A percentile compares a stretch with the other conserved stretches of the same genome.
These are phyloP conservation scores for Phaeodactylum tricornutum DNA, from an alignment of 108 stramenopile species.

Conservation along the genomic window DNA sequence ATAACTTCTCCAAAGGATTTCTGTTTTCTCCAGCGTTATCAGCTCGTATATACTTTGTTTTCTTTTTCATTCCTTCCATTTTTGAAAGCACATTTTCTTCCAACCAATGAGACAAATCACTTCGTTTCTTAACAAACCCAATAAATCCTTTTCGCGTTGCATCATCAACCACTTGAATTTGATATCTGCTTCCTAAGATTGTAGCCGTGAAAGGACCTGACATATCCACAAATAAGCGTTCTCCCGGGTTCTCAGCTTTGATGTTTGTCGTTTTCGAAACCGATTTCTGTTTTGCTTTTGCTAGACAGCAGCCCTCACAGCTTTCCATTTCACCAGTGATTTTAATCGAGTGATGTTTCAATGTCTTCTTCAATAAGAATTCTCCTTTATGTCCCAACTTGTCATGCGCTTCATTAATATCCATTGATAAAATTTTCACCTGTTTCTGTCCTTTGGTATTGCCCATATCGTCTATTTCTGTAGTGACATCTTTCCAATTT, in stretches of 20 bases:
- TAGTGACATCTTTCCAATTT: too few relatives aligned
- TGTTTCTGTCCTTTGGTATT: too few relatives aligned
- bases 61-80: too few relatives aligned
- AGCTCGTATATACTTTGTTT: slow-evolving; percentile 1
- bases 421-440: too few relatives aligned
- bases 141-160: neutral
- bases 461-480: too few relatives aligned
- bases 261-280: neutral
- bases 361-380: too few relatives aligned
- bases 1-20: neutral
- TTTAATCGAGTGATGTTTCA: too few relatives aligned
- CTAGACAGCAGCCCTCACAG: slow-evolving; percentile 1
- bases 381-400: too few relatives aligned
- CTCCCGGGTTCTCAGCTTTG: slow-evolving; percentile 1
- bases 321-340: slow-evolving; percentile 1
- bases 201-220: neutral
- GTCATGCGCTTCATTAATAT: too few relatives aligned
- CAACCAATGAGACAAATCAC: too few relatives aligned
- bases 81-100: too few relatives aligned
- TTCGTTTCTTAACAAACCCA: too few relatives aligned
- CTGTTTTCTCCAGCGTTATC: slow-evolving; percentile 4
- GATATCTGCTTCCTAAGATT: neutral
- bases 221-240: slow-evolving; percentile 6
- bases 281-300: slow-evolving; percentile 3
- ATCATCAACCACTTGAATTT: slow-evolving; percentile 3